Evolutionary conservation across 2,329 filamentous ascomycete genomes (phyloP).

Genomic region (Penicillium sp.): DNA sequence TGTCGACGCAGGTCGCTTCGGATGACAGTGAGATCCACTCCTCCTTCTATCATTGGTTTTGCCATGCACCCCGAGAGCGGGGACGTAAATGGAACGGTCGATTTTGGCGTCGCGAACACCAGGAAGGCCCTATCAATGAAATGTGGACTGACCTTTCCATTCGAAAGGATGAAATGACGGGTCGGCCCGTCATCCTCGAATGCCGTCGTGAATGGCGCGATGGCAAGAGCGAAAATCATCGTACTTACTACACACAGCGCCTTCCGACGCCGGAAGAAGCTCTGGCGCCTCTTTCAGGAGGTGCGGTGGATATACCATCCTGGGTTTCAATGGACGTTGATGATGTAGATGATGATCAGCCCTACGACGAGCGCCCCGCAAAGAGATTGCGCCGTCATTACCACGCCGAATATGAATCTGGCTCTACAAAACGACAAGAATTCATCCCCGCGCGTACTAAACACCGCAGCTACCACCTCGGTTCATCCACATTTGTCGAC

Average conservation of each 20-base stretch:
- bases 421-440: constrained; percentile 31
- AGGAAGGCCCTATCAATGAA: constrained; percentile 72
- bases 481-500: constrained; percentile 45
- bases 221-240: constrained; percentile 58
- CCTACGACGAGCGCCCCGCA: constrained; percentile 38
- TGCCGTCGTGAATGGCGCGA: constrained; percentile 67
- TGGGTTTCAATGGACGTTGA: constrained; percentile 6
- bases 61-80: constrained; percentile 57
- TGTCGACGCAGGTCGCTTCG: constrained; percentile 66
- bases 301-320: not conserved
- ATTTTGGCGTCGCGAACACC: constrained; percentile 67
- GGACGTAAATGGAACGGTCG: constrained; percentile 45
- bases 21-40: constrained; percentile 66
- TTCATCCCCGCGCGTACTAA: constrained; percentile 50
- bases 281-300: constrained; percentile 5
- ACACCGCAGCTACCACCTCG: constrained; percentile 44
- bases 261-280: constrained; percentile 35
- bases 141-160: constrained; percentile 70
- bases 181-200: constrained; percentile 65
- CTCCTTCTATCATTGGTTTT: constrained; percentile 69
- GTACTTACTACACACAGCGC: constrained; percentile 65
- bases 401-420: constrained; percentile 41
- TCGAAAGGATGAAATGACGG: constrained; percentile 60
- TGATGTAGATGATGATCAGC: constrained; percentile 18
- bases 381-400: constrained; percentile 42